A percentile compares a stretch with the other conserved stretches of the same genome.
These are phyloP conservation scores for Pythium coloratum DNA, from an alignment of 352 stramenopile genomes.

Conservation along the genomic window DNA sequence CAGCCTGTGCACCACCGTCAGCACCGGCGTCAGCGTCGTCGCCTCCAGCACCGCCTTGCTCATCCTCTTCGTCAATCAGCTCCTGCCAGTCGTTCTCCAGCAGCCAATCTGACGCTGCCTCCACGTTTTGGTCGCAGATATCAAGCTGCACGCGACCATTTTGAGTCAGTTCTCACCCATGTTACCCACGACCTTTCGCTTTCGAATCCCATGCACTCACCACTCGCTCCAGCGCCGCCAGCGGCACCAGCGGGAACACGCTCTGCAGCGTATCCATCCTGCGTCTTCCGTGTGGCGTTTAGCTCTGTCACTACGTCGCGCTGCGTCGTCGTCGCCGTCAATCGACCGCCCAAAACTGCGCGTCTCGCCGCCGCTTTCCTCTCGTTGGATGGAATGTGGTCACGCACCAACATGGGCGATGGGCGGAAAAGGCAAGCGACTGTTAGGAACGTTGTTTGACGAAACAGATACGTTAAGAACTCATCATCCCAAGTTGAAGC, in stretches of 20 bases:
- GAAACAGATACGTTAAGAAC: slow-evolving; percentile 21
- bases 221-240: slow-evolving; percentile 34
- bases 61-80: slow-evolving; percentile 29
- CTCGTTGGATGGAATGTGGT: not conserved
- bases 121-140: slow-evolving; percentile 38
- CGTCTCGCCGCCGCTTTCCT: not conserved
- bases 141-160: slow-evolving; percentile 24
- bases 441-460: slow-evolving; percentile 23
- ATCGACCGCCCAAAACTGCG: not conserved
- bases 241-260: slow-evolving; percentile 36
- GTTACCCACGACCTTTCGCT: slow-evolving; percentile 15
- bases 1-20: not conserved
- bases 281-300: not conserved
- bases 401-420: not conserved
- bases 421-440: not conserved
- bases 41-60: slow-evolving; percentile 8
- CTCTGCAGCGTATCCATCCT: slow-evolving; percentile 33
- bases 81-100: slow-evolving; percentile 42
- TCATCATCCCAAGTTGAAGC: slow-evolving; percentile 14
- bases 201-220: slow-evolving; percentile 20
- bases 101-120: slow-evolving; percentile 38
- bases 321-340: not conserved
- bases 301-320: not conserved
- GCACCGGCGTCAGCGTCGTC: not conserved
- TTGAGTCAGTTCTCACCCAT: slow-evolving; percentile 6